A percentile compares a stretch with the other conserved stretches of the same genome.
Evolutionary conservation across 371 early-diverging fungal genomes (phyloP).

Genomic region (Mortierella sp.): DNA sequence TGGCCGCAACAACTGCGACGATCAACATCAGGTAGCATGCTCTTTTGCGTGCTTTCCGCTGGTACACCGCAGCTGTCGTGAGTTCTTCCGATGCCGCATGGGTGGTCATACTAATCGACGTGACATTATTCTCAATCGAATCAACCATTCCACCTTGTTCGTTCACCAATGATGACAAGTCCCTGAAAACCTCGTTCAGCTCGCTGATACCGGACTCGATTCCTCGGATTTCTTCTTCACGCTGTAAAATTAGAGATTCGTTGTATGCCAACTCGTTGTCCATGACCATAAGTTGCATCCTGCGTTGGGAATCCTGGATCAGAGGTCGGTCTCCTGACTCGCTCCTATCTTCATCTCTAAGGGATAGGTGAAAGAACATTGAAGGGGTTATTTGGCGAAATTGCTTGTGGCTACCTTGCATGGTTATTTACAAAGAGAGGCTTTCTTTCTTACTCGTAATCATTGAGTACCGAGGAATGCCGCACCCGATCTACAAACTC

Average conservation of each 20-base stretch:
- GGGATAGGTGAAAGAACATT: conserved; percentile 2
- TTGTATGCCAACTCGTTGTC: conserved; percentile 95
- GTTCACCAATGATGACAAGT: conserved; percentile 93
- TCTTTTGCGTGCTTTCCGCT: conserved; percentile 80
- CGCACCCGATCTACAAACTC: conserved; percentile 81
- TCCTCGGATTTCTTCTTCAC: conserved; percentile 91
- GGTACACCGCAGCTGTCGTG: conserved; percentile 80
- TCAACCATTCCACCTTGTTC: conserved; percentile 95
- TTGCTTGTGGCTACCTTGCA: too few species aligned
- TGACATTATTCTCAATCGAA: conserved; percentile 90
- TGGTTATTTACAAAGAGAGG: neutral
- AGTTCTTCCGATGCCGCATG: conserved; percentile 86
- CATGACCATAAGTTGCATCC: conserved; percentile 77
- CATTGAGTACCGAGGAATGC: conserved; percentile 58
- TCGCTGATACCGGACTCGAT: conserved; percentile 94
- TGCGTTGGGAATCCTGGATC: conserved; percentile 70
- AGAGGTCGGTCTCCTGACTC: conserved; percentile 67
- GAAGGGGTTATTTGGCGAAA: neutral
- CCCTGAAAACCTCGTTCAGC: conserved; percentile 96
- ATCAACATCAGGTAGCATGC: conserved; percentile 85
- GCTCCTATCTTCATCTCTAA: conserved; percentile 63
- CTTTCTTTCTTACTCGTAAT: conserved; percentile 44
- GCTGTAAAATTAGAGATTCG: conserved; percentile 90
- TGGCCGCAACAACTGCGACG: conserved; percentile 69
- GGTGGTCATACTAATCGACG: conserved; percentile 79